These are phyloP conservation scores for Acmispon strigosus DNA, from an alignment of 306 rosid species.

Conservation along the genomic window DNA sequence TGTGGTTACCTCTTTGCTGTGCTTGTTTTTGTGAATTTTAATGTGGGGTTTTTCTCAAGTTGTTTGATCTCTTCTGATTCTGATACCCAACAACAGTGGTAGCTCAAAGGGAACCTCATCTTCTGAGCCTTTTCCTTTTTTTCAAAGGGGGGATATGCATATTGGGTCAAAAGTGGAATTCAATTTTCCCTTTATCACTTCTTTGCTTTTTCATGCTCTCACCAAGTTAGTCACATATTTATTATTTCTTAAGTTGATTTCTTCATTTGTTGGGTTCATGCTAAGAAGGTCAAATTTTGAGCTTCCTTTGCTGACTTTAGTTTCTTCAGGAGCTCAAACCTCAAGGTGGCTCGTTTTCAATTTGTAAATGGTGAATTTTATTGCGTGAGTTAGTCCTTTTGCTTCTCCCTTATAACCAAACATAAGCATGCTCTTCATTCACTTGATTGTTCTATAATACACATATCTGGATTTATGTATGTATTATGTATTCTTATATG, in stretches of 20 bases:
- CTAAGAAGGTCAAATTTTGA: conserved; percentile 16
- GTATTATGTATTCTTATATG: too few species aligned
- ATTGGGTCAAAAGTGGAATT: conserved; percentile 24
- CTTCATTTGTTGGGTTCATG: conserved; percentile 8
- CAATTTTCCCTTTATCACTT: background rate
- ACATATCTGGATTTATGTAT: too few species aligned
- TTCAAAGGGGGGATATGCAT: background rate
- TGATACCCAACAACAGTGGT: background rate
- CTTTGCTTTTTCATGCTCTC: background rate
- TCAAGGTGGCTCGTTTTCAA: background rate
- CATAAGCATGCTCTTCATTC: background rate
- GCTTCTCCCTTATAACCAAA: background rate
- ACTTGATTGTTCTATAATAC: background rate
- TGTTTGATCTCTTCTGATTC: conserved; percentile 12
- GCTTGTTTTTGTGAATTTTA: background rate
- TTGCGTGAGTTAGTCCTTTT: background rate
- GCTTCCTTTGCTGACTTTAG: conserved; percentile 10
- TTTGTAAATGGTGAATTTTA: background rate
- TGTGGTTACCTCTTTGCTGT: conserved; percentile 3
- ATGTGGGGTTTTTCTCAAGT: background rate
- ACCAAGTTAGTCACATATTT: background rate
- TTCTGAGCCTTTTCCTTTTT: background rate
- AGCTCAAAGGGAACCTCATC: background rate
- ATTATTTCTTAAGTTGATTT: background rate
- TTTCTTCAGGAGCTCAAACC: conserved; percentile 8